A percentile compares a stretch with the other conserved stretches of the same genome.
phyloP scores from a whole-genome alignment of 306 rosid genomes.

The Mimosa pudica region DNA sequence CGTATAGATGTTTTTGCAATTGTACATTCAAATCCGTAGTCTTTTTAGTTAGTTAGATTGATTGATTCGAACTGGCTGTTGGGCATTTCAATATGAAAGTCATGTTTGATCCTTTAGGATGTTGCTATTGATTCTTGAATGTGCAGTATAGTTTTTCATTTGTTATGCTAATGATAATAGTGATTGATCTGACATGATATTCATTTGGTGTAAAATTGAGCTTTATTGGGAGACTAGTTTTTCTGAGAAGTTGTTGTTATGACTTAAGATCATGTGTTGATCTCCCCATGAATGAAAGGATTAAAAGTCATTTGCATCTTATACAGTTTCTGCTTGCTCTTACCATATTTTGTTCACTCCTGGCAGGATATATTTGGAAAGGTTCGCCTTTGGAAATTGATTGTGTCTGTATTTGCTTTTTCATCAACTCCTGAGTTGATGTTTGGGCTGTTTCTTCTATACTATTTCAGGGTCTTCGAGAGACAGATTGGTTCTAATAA shows the following conservation, averaged over 20 bases:
- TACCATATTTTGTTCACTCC: slow-evolving; percentile 4
- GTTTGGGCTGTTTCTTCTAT: slow-evolving; percentile 89
- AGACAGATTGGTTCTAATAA: slow-evolving; percentile 97
- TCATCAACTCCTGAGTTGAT: slow-evolving; percentile 93
- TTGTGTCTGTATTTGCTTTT: slow-evolving; percentile 73
- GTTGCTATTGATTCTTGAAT: background rate
- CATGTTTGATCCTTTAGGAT: slow-evolving; percentile 13
- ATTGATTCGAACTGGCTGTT: slow-evolving; percentile 9
- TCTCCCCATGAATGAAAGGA: slow-evolving; percentile 1
- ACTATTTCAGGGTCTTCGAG: slow-evolving; percentile 98
- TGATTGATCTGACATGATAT: slow-evolving; percentile 30
- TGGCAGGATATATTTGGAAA: slow-evolving; percentile 89
- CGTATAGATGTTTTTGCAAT: slow-evolving; percentile 13
- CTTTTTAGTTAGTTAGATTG: background rate
- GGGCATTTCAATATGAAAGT: background rate
- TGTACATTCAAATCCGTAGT: background rate
- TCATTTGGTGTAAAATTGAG: slow-evolving; percentile 9
- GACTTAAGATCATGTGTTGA: slow-evolving; percentile 25
- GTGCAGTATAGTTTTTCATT: background rate
- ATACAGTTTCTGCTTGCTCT: slow-evolving; percentile 17
- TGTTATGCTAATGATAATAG: slow-evolving; percentile 6
- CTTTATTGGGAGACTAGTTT: slow-evolving; percentile 12
- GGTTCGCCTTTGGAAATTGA: slow-evolving; percentile 79
- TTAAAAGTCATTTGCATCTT: background rate
- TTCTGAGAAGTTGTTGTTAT: slow-evolving; percentile 26